Evolutionary conservation across 1,284 basidiomycete genomes (phyloP).

Genomic region (Pseudomicrostroma phylloplanum): DNA sequence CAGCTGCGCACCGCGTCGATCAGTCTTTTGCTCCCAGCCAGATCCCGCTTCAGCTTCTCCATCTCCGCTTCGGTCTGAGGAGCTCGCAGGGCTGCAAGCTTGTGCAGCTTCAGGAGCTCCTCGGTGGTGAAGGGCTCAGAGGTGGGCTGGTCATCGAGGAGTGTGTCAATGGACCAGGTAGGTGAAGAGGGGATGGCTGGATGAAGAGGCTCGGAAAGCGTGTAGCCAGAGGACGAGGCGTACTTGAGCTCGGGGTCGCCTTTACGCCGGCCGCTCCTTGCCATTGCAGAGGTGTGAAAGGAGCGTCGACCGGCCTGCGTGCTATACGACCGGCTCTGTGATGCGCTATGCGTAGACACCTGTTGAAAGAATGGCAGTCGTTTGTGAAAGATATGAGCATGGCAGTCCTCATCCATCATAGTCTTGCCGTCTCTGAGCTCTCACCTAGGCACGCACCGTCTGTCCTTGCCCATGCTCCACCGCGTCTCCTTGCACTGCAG

Average conservation of each 20-base stretch:
- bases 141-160: slow-evolving; percentile 7
- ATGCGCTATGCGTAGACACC: not conserved
- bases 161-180: slow-evolving; percentile 21
- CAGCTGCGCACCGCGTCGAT: slow-evolving; percentile 17
- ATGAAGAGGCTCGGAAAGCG: not conserved
- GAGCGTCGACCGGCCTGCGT: not conserved
- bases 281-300: not conserved
- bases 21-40: slow-evolving; percentile 17
- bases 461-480: slow-evolving; percentile 10
- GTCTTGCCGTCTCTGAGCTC: not conserved
- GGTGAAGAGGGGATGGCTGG: slow-evolving; percentile 17
- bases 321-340: too few relatives aligned
- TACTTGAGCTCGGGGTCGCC: slow-evolving; percentile 32
- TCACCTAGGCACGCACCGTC: not conserved
- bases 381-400: not conserved
- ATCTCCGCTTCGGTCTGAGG: slow-evolving; percentile 10
- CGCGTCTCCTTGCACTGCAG: not conserved
- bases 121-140: slow-evolving; percentile 11
- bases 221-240: slow-evolving; percentile 24
- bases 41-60: slow-evolving; percentile 12
- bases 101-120: slow-evolving; percentile 23
- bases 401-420: not conserved
- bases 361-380: not conserved
- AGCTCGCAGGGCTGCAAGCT: slow-evolving; percentile 19
- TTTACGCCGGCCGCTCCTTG: not conserved